Conservation (phyloP, 805 yeast species). For the Lachancea kluyveri region DNA sequence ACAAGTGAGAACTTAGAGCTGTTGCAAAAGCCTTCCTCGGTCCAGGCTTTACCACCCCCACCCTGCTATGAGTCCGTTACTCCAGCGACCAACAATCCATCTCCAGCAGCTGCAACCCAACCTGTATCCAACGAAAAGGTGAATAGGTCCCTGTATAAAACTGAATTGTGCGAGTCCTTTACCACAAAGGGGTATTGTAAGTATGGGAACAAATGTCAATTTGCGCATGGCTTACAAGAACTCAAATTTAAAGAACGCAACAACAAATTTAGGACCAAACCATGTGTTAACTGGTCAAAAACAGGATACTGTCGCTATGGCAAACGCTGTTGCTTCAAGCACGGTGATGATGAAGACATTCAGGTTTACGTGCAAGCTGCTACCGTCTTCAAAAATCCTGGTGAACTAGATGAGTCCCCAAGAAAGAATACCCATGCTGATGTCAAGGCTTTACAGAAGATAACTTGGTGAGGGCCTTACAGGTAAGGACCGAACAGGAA, state of each 20-base stretch:
- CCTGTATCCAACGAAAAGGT: slow-evolving; percentile 16
- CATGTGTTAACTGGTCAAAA: slow-evolving; percentile 83
- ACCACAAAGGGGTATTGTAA: slow-evolving; percentile 70
- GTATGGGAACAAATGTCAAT: slow-evolving; percentile 87
- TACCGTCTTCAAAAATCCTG: slow-evolving; percentile 4
- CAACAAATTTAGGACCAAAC: slow-evolving; percentile 83
- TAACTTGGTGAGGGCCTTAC: slow-evolving; percentile 29
- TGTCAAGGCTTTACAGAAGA: slow-evolving; percentile 26
- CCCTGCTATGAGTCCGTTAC: slow-evolving; percentile 1
- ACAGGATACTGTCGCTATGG: slow-evolving; percentile 84
- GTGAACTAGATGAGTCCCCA: slow-evolving; percentile 1
- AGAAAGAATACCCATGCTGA: slow-evolving; percentile 26
- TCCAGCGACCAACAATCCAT: background rate
- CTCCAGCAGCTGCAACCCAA: slow-evolving; percentile 7
- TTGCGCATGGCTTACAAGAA: slow-evolving; percentile 84
- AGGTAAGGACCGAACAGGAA: too few relatives aligned
- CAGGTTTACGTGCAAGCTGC: slow-evolving; percentile 25
- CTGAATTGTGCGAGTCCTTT: slow-evolving; percentile 81
- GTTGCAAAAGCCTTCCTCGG: slow-evolving; percentile 7
- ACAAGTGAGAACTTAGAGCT: slow-evolving; percentile 25
- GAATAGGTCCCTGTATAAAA: slow-evolving; percentile 74
- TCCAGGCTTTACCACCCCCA: slow-evolving; percentile 17
- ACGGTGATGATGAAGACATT: slow-evolving; percentile 42
- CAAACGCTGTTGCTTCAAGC: slow-evolving; percentile 87
- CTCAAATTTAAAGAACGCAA: slow-evolving; percentile 60